Percentiles rank a stretch among this genome's conserved stretches.
Evolutionary conservation across 2,329 filamentous ascomycete species (phyloP).

Genomic region (Teratosphaeria epicoccoides): DNA sequence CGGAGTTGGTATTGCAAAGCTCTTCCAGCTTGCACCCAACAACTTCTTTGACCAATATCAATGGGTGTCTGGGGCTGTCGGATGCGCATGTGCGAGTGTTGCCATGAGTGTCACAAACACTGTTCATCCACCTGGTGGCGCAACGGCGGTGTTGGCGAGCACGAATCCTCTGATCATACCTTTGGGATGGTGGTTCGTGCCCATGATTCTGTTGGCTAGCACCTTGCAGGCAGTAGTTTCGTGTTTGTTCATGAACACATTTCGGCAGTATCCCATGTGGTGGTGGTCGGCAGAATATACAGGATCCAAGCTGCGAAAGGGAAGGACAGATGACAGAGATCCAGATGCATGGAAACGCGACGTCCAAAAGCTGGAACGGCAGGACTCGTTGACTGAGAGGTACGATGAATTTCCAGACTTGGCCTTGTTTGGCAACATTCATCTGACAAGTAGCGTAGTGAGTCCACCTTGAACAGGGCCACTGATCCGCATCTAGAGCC

Average conservation of each 20-base stretch:
- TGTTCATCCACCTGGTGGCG: slow-evolving; percentile 41
- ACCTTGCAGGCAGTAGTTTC: slow-evolving; percentile 34
- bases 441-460: slow-evolving; percentile 1
- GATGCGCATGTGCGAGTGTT: slow-evolving; percentile 33
- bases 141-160: slow-evolving; percentile 37
- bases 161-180: slow-evolving; percentile 29
- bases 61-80: slow-evolving; percentile 37
- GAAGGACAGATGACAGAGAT: slow-evolving; percentile 8
- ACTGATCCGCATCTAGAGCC: background rate
- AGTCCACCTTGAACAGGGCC: background rate
- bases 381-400: slow-evolving; percentile 11
- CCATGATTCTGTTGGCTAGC: slow-evolving; percentile 32
- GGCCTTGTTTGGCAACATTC: background rate
- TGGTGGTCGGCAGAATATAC: slow-evolving; percentile 39
- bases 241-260: slow-evolving; percentile 36
- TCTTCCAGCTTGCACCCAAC: slow-evolving; percentile 31
- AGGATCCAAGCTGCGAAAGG: slow-evolving; percentile 19
- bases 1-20: slow-evolving; percentile 35
- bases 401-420: slow-evolving; percentile 6
- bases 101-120: slow-evolving; percentile 39
- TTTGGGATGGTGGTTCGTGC: slow-evolving; percentile 38
- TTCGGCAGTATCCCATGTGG: slow-evolving; percentile 37
- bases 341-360: slow-evolving; percentile 7
- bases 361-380: slow-evolving; percentile 1
- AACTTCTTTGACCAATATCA: slow-evolving; percentile 28